Conservation (phyloP, 345 rosid genomes). For the Populus euphratica region DNA sequence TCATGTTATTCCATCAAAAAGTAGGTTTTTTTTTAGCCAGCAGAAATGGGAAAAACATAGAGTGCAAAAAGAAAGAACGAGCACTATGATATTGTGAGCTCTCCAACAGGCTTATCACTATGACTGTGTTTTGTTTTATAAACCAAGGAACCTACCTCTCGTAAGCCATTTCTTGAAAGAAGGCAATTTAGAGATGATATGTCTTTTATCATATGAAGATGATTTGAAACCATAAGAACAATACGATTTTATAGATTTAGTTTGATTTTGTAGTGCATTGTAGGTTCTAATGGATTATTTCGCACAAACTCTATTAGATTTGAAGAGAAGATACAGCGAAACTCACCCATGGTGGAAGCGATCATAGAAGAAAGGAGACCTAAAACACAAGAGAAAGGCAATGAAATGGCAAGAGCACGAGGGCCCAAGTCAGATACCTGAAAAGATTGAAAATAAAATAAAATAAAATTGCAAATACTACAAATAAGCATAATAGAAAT, state of each 20-base stretch:
- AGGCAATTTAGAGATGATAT: not conserved
- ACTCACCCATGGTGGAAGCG: slow-evolving; percentile 49
- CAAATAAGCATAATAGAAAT: not conserved
- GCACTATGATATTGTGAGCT: not conserved
- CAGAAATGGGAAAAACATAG: not conserved
- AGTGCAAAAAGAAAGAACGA: not conserved
- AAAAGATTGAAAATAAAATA: not conserved
- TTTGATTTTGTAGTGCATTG: not conserved
- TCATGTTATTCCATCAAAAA: slow-evolving; percentile 10
- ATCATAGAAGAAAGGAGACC: slow-evolving; percentile 55
- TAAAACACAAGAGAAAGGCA: slow-evolving; percentile 47
- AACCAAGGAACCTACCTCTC: not conserved
- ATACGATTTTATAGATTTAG: not conserved
- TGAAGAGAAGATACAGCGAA: not conserved
- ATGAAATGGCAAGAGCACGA: slow-evolving; percentile 45
- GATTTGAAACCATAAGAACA: not conserved
- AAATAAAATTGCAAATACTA: not conserved
- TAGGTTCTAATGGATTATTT: not conserved
- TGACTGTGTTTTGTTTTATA: not conserved
- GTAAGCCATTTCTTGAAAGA: not conserved
- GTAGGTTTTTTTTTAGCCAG: not conserved
- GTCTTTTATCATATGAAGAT: not conserved
- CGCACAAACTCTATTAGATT: not conserved
- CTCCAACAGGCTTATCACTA: not conserved
- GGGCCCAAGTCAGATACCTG: slow-evolving; percentile 46